Evolutionary conservation across 345 rosid species (phyloP).

Genomic region (Salix brachista): DNA sequence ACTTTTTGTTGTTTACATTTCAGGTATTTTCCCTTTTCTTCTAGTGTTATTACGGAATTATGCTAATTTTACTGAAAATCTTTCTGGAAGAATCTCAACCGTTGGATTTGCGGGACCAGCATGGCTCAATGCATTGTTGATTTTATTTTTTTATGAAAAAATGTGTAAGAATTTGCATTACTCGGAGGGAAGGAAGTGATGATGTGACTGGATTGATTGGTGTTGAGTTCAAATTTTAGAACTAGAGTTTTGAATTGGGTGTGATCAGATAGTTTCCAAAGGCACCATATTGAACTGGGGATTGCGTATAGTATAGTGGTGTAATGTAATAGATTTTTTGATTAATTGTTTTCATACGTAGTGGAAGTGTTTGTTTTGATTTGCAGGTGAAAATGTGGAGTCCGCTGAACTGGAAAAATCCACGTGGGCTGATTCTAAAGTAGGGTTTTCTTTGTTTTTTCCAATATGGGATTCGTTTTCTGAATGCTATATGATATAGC

Average conservation of each 20-base stretch:
- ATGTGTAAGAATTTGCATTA: not conserved
- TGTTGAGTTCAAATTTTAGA: not conserved
- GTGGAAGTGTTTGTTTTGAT: not conserved
- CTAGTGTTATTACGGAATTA: not conserved
- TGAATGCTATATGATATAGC: not conserved
- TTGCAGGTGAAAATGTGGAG: conserved; percentile 53
- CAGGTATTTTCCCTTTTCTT: conserved; percentile 40
- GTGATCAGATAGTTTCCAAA: not conserved
- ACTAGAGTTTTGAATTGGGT: not conserved
- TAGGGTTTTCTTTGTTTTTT: conserved; percentile 15
- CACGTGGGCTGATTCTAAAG: conserved; percentile 59
- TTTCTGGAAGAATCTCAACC: not conserved
- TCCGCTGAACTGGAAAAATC: conserved; percentile 50
- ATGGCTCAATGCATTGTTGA: not conserved
- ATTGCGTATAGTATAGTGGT: not conserved
- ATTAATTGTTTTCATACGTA: not conserved
- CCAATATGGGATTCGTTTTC: not conserved
- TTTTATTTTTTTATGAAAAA: not conserved
- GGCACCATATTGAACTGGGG: not conserved
- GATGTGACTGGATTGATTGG: not conserved
- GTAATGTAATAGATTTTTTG: not conserved
- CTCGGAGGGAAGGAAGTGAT: not conserved
- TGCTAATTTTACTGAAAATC: not conserved
- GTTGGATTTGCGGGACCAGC: not conserved
- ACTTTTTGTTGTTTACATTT: conserved; percentile 77